These are phyloP conservation scores for Fusarium pininemorale DNA, from an alignment of 2,329 filamentous ascomycete species.

Conservation along the genomic window DNA sequence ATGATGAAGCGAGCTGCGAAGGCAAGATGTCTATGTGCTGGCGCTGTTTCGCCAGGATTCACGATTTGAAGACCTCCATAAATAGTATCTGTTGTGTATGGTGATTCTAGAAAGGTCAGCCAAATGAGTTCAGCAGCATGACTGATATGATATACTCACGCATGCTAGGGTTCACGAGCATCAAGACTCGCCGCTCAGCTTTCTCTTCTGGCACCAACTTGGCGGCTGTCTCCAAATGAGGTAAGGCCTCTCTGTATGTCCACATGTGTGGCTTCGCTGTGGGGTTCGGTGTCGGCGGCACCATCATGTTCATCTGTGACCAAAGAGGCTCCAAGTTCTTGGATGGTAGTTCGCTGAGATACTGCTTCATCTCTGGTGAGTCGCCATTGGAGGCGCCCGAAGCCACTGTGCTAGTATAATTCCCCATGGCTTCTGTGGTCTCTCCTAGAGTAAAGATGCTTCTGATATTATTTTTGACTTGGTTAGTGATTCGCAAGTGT, in stretches of 20 bases:
- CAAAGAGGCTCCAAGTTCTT: constrained; percentile 55
- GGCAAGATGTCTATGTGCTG: constrained; percentile 64
- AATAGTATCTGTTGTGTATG: constrained; percentile 59
- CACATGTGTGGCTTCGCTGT: constrained; percentile 51
- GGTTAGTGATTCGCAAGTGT: background rate
- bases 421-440: constrained; percentile 10
- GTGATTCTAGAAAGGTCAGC: constrained; percentile 50
- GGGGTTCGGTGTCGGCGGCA: constrained; percentile 58
- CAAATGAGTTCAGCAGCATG: accelerated
- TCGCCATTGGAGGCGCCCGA: constrained; percentile 13
- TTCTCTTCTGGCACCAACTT: constrained; percentile 50
- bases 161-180: constrained; percentile 60
- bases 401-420: constrained; percentile 3
- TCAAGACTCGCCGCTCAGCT: constrained; percentile 54
- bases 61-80: constrained; percentile 67
- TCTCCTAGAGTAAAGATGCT: too few relatives aligned
- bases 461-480: too few relatives aligned
- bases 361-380: constrained; percentile 42
- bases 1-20: constrained; percentile 68
- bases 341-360: constrained; percentile 42
- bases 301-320: constrained; percentile 58
- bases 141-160: constrained; percentile 38
- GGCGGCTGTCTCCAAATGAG: constrained; percentile 48
- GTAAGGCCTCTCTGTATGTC: constrained; percentile 49
- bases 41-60: constrained; percentile 64